phyloP scores from a whole-genome alignment of 225 moss, liverwort and hornwort genomes.

The Pseudoscleropodium purum region DNA sequence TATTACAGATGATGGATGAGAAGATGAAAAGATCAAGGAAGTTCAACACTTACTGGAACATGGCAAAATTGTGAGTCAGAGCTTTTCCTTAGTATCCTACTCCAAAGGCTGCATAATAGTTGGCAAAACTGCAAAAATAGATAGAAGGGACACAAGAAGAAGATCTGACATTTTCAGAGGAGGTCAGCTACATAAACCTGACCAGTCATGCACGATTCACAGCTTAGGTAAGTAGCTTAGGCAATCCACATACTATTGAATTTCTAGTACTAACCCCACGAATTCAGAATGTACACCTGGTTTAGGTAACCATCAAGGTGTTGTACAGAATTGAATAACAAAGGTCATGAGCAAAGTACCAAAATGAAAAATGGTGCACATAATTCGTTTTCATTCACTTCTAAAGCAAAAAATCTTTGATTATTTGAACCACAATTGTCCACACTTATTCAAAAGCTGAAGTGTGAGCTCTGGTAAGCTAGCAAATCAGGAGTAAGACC shows the following conservation, averaged over 20 bases:
- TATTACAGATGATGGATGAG: neutral
- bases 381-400: no score
- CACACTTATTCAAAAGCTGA: no score
- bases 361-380: no score
- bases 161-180: neutral
- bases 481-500: no score
- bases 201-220: neutral
- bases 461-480: no score
- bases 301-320: no score
- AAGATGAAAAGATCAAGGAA: neutral
- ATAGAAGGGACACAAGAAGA: neutral
- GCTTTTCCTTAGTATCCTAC: constrained; percentile 66
- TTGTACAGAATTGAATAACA: no score
- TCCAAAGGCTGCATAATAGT: constrained; percentile 56
- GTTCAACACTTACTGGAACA: constrained; percentile 52
- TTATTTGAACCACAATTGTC: no score
- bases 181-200: neutral
- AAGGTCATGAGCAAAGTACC: no score
- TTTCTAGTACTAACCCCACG: neutral
- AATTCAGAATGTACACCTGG: no score
- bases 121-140: neutral
- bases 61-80: constrained; percentile 91
- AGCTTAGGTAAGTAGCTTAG: neutral
- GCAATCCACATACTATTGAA: neutral
- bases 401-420: no score